These are phyloP conservation scores for Wickerhamiella allomyrinae DNA, from an alignment of 805 yeast species.

Conservation along the genomic window DNA sequence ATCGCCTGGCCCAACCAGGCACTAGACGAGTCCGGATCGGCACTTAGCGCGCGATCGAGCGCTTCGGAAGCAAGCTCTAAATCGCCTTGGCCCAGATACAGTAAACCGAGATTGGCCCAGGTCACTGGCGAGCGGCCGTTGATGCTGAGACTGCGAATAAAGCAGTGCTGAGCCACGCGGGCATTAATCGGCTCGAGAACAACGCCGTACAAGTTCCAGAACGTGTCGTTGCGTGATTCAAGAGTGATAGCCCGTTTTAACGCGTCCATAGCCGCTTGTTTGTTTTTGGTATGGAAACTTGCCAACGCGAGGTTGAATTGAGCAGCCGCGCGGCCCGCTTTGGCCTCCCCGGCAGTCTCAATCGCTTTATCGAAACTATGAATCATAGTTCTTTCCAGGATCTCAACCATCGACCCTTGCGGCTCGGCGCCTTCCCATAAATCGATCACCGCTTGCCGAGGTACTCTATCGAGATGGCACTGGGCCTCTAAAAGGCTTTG, in stretches of 20 bases:
- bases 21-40: slow-evolving; percentile 58
- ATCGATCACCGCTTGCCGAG: slow-evolving; percentile 20
- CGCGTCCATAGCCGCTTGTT: slow-evolving; percentile 40
- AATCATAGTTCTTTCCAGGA: not conserved
- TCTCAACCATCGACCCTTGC: not conserved
- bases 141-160: slow-evolving; percentile 62
- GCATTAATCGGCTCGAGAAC: slow-evolving; percentile 53
- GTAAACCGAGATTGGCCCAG: slow-evolving; percentile 73
- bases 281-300: slow-evolving; percentile 17
- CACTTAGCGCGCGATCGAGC: slow-evolving; percentile 57
- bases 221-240: slow-evolving; percentile 54
- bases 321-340: slow-evolving; percentile 26
- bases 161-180: slow-evolving; percentile 80
- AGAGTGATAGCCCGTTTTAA: slow-evolving; percentile 55
- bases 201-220: slow-evolving; percentile 77
- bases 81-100: slow-evolving; percentile 60
- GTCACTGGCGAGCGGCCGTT: slow-evolving; percentile 51
- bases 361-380: slow-evolving; percentile 3
- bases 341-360: slow-evolving; percentile 7
- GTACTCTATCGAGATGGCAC: slow-evolving; percentile 36
- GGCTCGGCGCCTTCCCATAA: not conserved
- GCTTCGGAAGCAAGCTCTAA: slow-evolving; percentile 58
- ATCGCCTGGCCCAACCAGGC: slow-evolving; percentile 87
- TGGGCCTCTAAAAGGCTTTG: slow-evolving; percentile 41
- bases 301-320: slow-evolving; percentile 63